Base-by-base conservation (phyloP, 306 rosid genomes). In the Acmispon strigosus region DNA sequence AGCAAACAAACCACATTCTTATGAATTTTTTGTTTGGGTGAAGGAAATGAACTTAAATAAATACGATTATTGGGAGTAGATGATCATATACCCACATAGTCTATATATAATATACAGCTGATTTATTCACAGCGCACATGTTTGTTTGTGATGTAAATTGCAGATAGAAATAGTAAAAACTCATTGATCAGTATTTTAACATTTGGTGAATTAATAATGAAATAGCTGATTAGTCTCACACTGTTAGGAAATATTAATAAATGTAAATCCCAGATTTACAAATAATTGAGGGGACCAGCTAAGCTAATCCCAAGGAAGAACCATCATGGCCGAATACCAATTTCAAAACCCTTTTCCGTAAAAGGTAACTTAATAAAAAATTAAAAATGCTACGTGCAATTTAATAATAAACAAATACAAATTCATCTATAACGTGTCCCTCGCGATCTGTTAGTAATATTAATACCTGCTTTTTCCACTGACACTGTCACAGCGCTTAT, bases 401-500 rank as follows among this genome's bases (percentile, higher is more conserved):
- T 50, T 44, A 7, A 27, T 29, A n/a, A 18, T 52, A 62, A 61
- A 52, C 43, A 64, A 55, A 3, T 24, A 70, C 56, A 56, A 56
- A 37, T 22, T 69, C 53, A 29, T 14, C 77, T 3, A 27, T 4
- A 47, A 67, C 79, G 79, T 81, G 79, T 52, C 64, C 24, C 58
- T 60, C 42, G 45, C 12, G 27, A 3, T 76, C 79, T 16, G 12
- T 29, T 18, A 47, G 77, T 81, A 9, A 55, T 55, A 32, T 14
- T 81, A 9, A 55, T 55, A 32, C 18, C 54, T 42, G 22, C 16
- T 62, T 80, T 63, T 78, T 75, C 86, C 62, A 66, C 59, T 63
- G 48, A 61, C 49, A 29, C 66, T 51, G 44, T 73, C 72, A 52
- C 55, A 60, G 47, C 58, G 77, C 51, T 71, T 62, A 68, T 77